Evolutionary conservation across 805 yeast genomes (phyloP).

Genomic region (Teunomyces barrocoloradensis): DNA sequence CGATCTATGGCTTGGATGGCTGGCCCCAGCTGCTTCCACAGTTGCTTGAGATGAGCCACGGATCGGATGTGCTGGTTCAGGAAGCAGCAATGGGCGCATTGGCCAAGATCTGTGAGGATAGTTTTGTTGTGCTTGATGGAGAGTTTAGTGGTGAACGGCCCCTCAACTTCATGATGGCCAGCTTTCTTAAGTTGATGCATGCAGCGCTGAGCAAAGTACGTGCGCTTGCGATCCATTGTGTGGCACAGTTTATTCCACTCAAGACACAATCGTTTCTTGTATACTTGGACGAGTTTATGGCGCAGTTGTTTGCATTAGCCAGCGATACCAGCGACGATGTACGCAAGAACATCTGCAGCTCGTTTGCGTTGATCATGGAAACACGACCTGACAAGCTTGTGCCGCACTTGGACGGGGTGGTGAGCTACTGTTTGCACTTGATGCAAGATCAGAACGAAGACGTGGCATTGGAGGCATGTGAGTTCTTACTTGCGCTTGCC

Average conservation of each 20-base stretch:
- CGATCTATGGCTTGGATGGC: constrained; percentile 59
- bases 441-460: constrained; percentile 59
- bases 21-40: constrained; percentile 80
- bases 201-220: constrained; percentile 48
- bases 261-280: constrained; percentile 64
- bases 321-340: constrained; percentile 56
- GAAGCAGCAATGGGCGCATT: constrained; percentile 82
- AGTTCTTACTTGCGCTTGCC: constrained; percentile 73
- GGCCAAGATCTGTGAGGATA: constrained; percentile 88
- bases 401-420: constrained; percentile 83
- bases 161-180: constrained; percentile 62
- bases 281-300: constrained; percentile 64
- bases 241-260: constrained; percentile 72
- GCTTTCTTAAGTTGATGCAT: constrained; percentile 52
- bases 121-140: constrained; percentile 59
- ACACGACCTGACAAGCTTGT: constrained; percentile 74
- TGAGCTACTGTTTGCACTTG: constrained; percentile 78
- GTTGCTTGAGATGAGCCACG: constrained; percentile 52
- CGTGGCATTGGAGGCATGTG: constrained; percentile 90
- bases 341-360: constrained; percentile 70
- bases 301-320: constrained; percentile 68
- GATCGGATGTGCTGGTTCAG: constrained; percentile 31
- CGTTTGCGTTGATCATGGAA: constrained; percentile 70
- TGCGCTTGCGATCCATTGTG: constrained; percentile 63
- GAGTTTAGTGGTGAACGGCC: constrained; percentile 69